These are phyloP conservation scores for Penicillium alfredii DNA, from an alignment of 495 filamentous ascomycete species.

Conservation along the genomic window DNA sequence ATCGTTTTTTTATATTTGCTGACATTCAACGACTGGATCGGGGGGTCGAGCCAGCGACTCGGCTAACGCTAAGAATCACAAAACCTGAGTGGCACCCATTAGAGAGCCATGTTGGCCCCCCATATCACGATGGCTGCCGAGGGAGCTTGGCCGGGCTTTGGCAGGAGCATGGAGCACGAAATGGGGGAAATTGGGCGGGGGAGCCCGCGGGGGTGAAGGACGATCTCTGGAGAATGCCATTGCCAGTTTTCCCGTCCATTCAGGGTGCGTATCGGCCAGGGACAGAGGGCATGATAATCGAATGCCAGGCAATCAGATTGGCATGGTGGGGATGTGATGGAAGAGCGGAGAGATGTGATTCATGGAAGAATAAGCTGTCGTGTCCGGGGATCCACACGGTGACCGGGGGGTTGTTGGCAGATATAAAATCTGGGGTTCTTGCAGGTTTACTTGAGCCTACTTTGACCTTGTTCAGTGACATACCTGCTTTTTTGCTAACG, in stretches of 20 bases:
- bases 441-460: too few species aligned
- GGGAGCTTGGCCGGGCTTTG: slow-evolving; percentile 11
- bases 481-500: too few species aligned
- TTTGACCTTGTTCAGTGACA: too few species aligned
- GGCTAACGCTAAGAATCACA: not conserved
- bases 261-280: not conserved
- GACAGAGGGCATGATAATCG: slow-evolving; percentile 1
- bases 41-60: not conserved
- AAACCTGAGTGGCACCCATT: not conserved
- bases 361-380: slow-evolving; percentile 7
- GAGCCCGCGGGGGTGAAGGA: slow-evolving; percentile 5
- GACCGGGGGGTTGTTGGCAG: not conserved
- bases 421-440: slow-evolving; percentile 4
- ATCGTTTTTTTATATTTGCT: not conserved
- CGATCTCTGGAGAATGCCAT: slow-evolving; percentile 1
- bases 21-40: not conserved
- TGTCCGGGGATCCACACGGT: not conserved
- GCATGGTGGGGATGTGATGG: not conserved
- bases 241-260: slow-evolving; percentile 20
- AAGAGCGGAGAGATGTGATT: slow-evolving; percentile 6
- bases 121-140: not conserved
- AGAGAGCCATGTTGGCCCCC: slow-evolving; percentile 2
- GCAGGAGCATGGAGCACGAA: too few species aligned
- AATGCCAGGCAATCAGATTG: slow-evolving; percentile 4
- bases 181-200: slow-evolving; percentile 19